Percentiles rank a stretch among this genome's conserved stretches.
These are phyloP conservation scores for Brasenia schreberi DNA, from an alignment of 164 flowering plant genomes.

Conservation along the genomic window DNA sequence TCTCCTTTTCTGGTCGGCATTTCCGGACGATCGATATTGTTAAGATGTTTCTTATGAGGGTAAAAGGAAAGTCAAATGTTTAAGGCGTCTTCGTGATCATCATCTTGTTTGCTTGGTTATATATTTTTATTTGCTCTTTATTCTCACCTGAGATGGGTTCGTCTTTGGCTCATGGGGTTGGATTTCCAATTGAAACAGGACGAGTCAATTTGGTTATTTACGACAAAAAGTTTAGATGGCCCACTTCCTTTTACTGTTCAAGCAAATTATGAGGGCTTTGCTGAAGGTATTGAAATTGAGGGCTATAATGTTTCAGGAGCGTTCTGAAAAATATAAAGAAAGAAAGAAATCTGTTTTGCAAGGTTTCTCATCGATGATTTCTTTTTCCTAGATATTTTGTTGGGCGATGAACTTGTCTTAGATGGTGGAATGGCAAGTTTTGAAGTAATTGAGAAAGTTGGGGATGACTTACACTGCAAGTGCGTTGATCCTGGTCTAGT, in stretches of 20 bases:
- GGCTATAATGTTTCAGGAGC: not conserved
- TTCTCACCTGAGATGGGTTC: not conserved
- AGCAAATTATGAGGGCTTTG: conserved; percentile 64
- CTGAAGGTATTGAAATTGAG: conserved; percentile 46
- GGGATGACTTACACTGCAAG: conserved; percentile 56
- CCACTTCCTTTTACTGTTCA: conserved; percentile 59
- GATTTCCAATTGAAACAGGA: conserved; percentile 24
- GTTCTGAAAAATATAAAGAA: no score
- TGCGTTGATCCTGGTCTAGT: conserved; percentile 75
- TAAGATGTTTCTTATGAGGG: no score
- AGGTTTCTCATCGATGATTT: not conserved
- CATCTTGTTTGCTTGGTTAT: not conserved
- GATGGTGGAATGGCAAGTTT: conserved; percentile 95
- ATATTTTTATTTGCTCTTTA: no score
- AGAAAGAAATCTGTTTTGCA: not conserved
- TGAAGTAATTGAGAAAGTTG: conserved; percentile 69
- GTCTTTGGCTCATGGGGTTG: not conserved
- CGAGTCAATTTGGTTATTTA: conserved; percentile 66
- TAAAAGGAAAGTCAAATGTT: no score
- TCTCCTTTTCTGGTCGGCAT: no score
- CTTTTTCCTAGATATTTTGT: conserved; percentile 35
- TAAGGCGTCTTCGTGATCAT: no score
- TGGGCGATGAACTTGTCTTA: conserved; percentile 78
- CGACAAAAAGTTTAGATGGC: conserved; percentile 41
- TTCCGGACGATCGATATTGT: no score